Conservation (phyloP, 2,329 filamentous ascomycete genomes). For the Ascochyta lentis region DNA sequence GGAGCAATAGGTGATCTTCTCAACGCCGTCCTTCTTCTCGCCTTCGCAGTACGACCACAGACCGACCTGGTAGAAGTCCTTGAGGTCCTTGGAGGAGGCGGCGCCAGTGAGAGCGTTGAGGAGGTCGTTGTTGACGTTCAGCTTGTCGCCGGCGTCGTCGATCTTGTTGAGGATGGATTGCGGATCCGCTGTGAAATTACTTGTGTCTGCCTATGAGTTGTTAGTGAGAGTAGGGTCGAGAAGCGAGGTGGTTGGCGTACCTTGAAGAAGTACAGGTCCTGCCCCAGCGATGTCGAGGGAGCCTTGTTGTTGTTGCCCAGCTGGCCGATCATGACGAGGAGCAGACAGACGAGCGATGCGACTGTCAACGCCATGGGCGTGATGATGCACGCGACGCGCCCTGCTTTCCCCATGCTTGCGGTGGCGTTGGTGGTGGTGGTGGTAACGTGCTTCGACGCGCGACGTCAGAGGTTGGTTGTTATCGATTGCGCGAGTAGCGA, state of each 20-base stretch:
- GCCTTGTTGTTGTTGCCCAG: slow-evolving; percentile 53
- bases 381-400: slow-evolving; percentile 84
- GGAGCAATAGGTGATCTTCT: slow-evolving; percentile 68
- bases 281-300: slow-evolving; percentile 52
- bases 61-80: slow-evolving; percentile 79
- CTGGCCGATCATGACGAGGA: slow-evolving; percentile 65
- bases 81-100: slow-evolving; percentile 58
- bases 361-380: slow-evolving; percentile 84
- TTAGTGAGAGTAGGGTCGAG: slow-evolving; percentile 16
- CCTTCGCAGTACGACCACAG: slow-evolving; percentile 88
- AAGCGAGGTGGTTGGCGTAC: slow-evolving; percentile 62
- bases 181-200: slow-evolving; percentile 62
- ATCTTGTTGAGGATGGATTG: slow-evolving; percentile 44
- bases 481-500: slow-evolving; percentile 8
- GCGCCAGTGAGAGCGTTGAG: slow-evolving; percentile 49
- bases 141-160: slow-evolving; percentile 33
- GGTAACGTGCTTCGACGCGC: slow-evolving; percentile 1
- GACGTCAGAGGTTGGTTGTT: slow-evolving; percentile 14
- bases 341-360: slow-evolving; percentile 73
- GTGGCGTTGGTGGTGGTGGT: slow-evolving; percentile 13
- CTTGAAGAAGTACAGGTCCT: slow-evolving; percentile 63
- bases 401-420: slow-evolving; percentile 71
- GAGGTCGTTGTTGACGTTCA: slow-evolving; percentile 48
- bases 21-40: slow-evolving; percentile 59
- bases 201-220: slow-evolving; percentile 41